phyloP scores from a whole-genome alignment of 2,329 filamentous ascomycete genomes.

The Trichoderma polysporum region DNA sequence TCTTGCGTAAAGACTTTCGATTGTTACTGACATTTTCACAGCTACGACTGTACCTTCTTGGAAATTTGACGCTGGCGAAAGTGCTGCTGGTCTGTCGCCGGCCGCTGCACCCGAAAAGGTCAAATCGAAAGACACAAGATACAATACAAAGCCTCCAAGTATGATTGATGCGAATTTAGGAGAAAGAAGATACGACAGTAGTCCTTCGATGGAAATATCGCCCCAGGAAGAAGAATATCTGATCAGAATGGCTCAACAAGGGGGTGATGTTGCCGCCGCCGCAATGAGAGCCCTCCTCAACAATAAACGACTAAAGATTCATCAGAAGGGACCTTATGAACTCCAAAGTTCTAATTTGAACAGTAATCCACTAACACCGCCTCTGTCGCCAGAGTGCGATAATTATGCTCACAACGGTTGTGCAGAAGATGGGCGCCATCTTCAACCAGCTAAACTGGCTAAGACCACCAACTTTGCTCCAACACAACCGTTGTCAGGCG shows the following conservation, averaged over 20 bases:
- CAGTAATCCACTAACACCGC: neutral
- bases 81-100: too few relatives aligned
- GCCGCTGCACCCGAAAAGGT: neutral
- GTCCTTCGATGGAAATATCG: neutral
- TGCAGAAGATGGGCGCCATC: neutral
- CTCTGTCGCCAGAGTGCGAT: neutral
- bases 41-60: neutral
- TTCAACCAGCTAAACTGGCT: too few relatives aligned
- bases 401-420: rapidly evolving
- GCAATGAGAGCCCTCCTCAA: neutral
- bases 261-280: neutral
- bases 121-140: neutral
- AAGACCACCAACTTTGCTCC: neutral
- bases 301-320: neutral
- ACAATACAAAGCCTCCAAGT: too few relatives aligned
- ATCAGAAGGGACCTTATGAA: neutral
- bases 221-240: neutral
- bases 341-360: neutral
- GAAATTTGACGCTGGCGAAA: neutral
- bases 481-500: neutral
- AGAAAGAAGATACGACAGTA: neutral
- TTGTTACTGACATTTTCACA: neutral
- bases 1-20: neutral
- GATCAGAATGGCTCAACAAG: neutral
- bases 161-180: neutral